Conservation (phyloP, 176 grass and related monocot genomes). For the Aegilops longissima region DNA sequence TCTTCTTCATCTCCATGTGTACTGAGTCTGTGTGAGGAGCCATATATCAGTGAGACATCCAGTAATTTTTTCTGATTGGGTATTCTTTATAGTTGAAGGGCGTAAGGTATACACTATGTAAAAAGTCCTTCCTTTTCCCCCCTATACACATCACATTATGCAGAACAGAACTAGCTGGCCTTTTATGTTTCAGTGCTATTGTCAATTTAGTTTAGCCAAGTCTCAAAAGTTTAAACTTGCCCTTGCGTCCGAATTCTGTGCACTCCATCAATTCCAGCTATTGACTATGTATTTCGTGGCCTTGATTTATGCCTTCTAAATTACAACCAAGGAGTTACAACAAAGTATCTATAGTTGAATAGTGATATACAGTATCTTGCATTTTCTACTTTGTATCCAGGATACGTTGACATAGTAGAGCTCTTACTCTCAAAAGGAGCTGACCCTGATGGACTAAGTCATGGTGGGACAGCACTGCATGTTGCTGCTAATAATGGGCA, state of each 20-base stretch:
- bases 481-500: neutral
- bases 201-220: neutral
- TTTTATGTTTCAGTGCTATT: neutral
- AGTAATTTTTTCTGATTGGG: neutral
- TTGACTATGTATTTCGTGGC: neutral
- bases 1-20: constrained; percentile 1
- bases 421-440: constrained; percentile 37
- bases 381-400: constrained; percentile 22
- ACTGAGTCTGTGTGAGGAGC: neutral
- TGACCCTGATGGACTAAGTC: neutral
- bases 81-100: neutral
- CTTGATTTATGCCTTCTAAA: neutral
- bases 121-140: neutral
- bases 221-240: neutral
- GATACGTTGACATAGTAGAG: constrained; percentile 30
- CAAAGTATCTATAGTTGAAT: neutral
- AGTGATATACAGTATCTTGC: neutral
- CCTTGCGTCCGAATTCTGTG: neutral
- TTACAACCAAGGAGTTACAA: neutral
- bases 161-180: neutral
- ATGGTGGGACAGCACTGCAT: constrained; percentile 33
- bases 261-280: neutral
- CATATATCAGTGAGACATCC: neutral
- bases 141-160: neutral
- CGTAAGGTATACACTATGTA: neutral